Evolutionary conservation across 2,329 filamentous ascomycete species (phyloP).

Genomic region (Davidsoniella virescens): DNA sequence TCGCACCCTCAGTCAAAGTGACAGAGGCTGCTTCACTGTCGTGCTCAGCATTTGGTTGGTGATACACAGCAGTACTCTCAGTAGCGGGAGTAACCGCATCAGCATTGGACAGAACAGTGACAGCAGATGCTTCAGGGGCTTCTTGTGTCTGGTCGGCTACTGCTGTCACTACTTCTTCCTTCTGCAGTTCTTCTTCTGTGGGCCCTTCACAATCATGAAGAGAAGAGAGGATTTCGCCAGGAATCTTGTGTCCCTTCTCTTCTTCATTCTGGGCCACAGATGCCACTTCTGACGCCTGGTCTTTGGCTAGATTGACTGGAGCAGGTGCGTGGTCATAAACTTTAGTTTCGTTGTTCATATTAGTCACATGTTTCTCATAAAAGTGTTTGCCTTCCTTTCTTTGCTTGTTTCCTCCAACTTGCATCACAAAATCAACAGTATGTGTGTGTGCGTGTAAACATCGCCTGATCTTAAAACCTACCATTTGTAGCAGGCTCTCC

Average conservation of each 20-base stretch:
- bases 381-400: not conserved
- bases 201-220: not conserved
- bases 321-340: constrained; percentile 4
- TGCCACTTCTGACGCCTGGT: constrained; percentile 1
- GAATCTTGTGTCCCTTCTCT: too few species aligned
- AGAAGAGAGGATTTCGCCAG: not conserved
- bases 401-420: not conserved
- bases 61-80: too few species aligned
- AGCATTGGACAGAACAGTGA: too few species aligned
- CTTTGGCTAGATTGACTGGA: not conserved
- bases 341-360: constrained; percentile 3
- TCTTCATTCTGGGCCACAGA: too few species aligned
- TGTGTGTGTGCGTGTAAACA: too few species aligned
- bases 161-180: not conserved
- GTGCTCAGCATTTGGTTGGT: too few species aligned
- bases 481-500: constrained; percentile 3
- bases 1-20: too few species aligned
- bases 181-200: not conserved
- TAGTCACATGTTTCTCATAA: constrained; percentile 5
- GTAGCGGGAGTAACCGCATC: too few species aligned
- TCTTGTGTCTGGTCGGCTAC: not conserved
- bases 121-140: not conserved
- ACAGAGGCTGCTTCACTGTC: too few species aligned
- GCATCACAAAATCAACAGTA: not conserved
- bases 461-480: constrained; percentile 1